phyloP scores from a whole-genome alignment of 2,329 filamentous ascomycete species.

The Metarhizium anisopliae region DNA sequence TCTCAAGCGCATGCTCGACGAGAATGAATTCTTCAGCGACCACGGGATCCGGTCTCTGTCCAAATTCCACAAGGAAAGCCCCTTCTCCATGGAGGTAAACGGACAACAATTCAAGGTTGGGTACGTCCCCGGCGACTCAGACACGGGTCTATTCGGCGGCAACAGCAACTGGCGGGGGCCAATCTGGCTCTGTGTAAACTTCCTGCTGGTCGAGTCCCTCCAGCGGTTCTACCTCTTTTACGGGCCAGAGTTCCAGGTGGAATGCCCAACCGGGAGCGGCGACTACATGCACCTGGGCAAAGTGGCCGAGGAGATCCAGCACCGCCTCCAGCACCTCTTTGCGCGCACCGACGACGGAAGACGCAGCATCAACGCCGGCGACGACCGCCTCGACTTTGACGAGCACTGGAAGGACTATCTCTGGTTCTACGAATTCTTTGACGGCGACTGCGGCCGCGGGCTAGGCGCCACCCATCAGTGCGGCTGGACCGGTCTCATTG shows the following conservation, averaged over 20 bases:
- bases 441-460: conserved; percentile 82
- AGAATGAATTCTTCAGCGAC: conserved; percentile 84
- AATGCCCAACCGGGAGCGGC: conserved; percentile 88
- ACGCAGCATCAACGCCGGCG: conserved; percentile 79
- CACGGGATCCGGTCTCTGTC: conserved; percentile 89
- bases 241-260: conserved; percentile 76
- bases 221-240: conserved; percentile 96
- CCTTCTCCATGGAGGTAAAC: conserved; percentile 93
- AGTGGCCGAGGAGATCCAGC: conserved; percentile 90
- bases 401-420: conserved; percentile 76
- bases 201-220: conserved; percentile 86
- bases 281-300: conserved; percentile 94
- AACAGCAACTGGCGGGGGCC: conserved; percentile 98
- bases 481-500: conserved; percentile 92
- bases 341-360: conserved; percentile 75
- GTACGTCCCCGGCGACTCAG: conserved; percentile 92
- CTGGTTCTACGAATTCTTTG: conserved; percentile 98
- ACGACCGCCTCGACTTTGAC: conserved; percentile 82
- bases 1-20: conserved; percentile 83
- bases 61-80: conserved; percentile 81
- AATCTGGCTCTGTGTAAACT: conserved; percentile 95
- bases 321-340: conserved; percentile 88
- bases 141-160: conserved; percentile 88
- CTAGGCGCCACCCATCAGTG: conserved; percentile 91
- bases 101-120: conserved; percentile 79